Evolutionary conservation across 306 rosid species (phyloP).

Genomic region (Cicer chorassanicum): DNA sequence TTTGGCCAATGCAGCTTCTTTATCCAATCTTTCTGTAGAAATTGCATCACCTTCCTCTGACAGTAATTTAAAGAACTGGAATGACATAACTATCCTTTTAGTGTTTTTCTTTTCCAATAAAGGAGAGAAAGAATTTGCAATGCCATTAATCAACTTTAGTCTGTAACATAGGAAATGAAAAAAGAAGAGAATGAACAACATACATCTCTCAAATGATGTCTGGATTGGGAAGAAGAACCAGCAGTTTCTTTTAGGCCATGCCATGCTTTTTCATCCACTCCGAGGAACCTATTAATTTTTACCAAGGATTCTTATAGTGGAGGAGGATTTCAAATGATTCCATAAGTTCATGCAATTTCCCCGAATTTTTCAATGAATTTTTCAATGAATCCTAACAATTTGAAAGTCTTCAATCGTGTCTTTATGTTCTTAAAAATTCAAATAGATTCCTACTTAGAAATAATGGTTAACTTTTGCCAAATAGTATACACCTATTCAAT

Average conservation of each 20-base stretch:
- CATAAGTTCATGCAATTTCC: neutral
- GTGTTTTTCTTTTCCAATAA: constrained; percentile 19
- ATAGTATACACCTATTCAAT: neutral
- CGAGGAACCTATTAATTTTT: constrained; percentile 53
- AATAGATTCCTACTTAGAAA: neutral
- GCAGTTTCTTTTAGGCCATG: constrained; percentile 57
- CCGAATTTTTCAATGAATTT: neutral
- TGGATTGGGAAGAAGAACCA: constrained; percentile 56
- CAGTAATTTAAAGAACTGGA: constrained; percentile 77
- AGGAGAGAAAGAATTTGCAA: neutral
- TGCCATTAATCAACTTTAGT: constrained; percentile 6
- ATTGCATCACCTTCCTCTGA: constrained; percentile 60
- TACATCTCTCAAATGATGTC: constrained; percentile 58
- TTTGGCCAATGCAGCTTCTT: constrained; percentile 71
- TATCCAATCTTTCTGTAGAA: constrained; percentile 55
- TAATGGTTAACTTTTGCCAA: neutral
- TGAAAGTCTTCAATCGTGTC: neutral
- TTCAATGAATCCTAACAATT: neutral
- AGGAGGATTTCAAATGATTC: constrained; percentile 5
- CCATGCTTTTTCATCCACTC: constrained; percentile 59
- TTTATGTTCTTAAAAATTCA: neutral
- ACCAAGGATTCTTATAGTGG: constrained; percentile 7
- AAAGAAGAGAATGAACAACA: constrained; percentile 36
- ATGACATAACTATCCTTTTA: constrained; percentile 33
- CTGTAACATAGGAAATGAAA: neutral